Evolutionary conservation across 352 stramenopile species (phyloP).

Genomic region (Bremia lactucae): DNA sequence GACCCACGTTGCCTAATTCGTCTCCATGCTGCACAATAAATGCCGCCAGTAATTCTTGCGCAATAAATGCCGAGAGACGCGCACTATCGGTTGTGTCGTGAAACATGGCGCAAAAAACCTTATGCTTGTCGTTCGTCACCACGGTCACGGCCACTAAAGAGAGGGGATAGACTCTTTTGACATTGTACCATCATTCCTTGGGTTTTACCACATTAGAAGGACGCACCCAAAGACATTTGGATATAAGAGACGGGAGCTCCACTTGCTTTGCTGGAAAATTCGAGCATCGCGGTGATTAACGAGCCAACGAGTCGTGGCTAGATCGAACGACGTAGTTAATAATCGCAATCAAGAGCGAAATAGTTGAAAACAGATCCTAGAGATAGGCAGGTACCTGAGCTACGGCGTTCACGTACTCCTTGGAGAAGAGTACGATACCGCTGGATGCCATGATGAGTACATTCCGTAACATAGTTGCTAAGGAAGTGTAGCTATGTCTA

Average conservation of each 20-base stretch:
- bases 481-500: conserved; percentile 1
- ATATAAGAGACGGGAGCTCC: conserved; percentile 87
- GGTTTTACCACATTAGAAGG: background rate
- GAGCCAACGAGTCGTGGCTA: conserved; percentile 84
- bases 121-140: conserved; percentile 79
- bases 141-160: conserved; percentile 78
- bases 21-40: conserved; percentile 74
- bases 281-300: conserved; percentile 86
- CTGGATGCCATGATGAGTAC: conserved; percentile 88
- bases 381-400: conserved; percentile 40
- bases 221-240: conserved; percentile 67
- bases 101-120: conserved; percentile 89
- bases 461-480: conserved; percentile 79
- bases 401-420: conserved; percentile 84
- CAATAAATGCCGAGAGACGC: conserved; percentile 80
- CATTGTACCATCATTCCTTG: background rate
- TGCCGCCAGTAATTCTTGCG: conserved; percentile 74
- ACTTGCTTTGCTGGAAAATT: conserved; percentile 86
- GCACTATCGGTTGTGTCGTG: conserved; percentile 74
- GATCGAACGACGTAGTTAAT: background rate
- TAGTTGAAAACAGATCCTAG: conserved; percentile 5
- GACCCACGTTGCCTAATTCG: conserved; percentile 69
- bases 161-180: conserved; percentile 8
- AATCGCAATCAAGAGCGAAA: too few species aligned
- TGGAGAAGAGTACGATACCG: conserved; percentile 89